Percentiles rank a stretch among this genome's conserved stretches.
phyloP scores from a whole-genome alignment of 2,329 filamentous ascomycete species.

The Sclerotinia spermophila region DNA sequence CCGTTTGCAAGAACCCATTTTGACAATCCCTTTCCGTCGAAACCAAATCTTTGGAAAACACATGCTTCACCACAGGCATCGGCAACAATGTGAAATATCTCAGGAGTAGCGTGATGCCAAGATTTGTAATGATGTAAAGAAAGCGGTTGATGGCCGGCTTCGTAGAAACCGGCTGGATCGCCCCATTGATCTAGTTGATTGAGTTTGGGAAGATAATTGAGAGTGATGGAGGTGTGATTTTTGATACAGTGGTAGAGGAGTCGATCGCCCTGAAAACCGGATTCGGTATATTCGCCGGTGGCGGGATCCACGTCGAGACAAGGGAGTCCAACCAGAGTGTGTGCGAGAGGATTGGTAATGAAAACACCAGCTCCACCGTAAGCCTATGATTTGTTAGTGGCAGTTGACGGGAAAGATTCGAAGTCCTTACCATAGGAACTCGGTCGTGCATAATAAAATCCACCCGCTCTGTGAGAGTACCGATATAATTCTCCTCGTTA shows the following conservation, averaged over 20 bases:
- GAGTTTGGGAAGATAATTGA: conserved; percentile 31
- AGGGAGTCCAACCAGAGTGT: conserved; percentile 25
- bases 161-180: conserved; percentile 36
- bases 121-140: conserved; percentile 37
- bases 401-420: conserved; percentile 17
- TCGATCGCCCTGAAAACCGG: conserved; percentile 34
- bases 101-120: conserved; percentile 32
- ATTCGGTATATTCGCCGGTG: conserved; percentile 26
- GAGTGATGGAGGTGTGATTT: conserved; percentile 29
- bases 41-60: conserved; percentile 35
- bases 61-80: conserved; percentile 38
- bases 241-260: conserved; percentile 36
- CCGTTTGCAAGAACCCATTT: conserved; percentile 34
- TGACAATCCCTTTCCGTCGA: conserved; percentile 24
- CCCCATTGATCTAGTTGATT: conserved; percentile 36
- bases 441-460: conserved; percentile 31
- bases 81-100: conserved; percentile 29
- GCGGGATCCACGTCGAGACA: conserved; percentile 31
- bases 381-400: conserved; percentile 27
- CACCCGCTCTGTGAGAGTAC: conserved; percentile 35
- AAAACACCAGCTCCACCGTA: conserved; percentile 37
- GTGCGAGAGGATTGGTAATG: conserved; percentile 30
- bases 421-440: conserved; percentile 16
- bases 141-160: conserved; percentile 32
- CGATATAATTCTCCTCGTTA: conserved; percentile 34